A percentile compares a stretch with the other conserved stretches of the same genome.
Evolutionary conservation across 179 eudicot genomes (phyloP).

Genomic region (Drosera spatulata): DNA sequence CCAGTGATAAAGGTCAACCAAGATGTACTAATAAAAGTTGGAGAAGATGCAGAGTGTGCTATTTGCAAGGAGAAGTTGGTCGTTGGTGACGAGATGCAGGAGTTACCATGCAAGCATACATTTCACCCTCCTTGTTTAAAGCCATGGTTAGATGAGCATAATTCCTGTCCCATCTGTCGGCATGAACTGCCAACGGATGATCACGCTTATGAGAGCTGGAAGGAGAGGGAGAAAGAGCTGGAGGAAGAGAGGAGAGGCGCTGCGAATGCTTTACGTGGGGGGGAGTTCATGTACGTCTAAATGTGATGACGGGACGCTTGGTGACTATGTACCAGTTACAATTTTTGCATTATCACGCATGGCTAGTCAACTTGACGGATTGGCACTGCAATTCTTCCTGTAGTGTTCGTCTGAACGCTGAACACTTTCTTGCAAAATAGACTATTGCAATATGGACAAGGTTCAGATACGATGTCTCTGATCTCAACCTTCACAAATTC

Average conservation of each 20-base stretch:
- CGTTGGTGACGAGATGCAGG: slow-evolving; percentile 74
- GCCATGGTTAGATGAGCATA: slow-evolving; percentile 96
- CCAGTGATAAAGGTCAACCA: slow-evolving; percentile 59
- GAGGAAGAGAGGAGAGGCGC: slow-evolving; percentile 86
- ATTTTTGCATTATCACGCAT: too few relatives aligned
- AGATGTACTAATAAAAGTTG: slow-evolving; percentile 37
- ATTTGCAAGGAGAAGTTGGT: slow-evolving; percentile 77
- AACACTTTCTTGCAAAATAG: too few relatives aligned
- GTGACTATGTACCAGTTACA: too few relatives aligned
- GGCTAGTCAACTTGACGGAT: too few relatives aligned
- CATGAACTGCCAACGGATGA: slow-evolving; percentile 91
- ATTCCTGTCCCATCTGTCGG: slow-evolving; percentile 88
- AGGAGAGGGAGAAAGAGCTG: slow-evolving; percentile 39
- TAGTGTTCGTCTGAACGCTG: too few relatives aligned
- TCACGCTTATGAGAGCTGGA: slow-evolving; percentile 56
- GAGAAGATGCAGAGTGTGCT: slow-evolving; percentile 69
- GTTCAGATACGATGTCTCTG: too few relatives aligned
- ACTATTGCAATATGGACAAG: too few relatives aligned
- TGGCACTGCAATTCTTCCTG: too few relatives aligned
- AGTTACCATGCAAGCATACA: slow-evolving; percentile 81
- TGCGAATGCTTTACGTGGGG: slow-evolving; percentile 89
- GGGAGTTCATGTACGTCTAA: slow-evolving; percentile 91
- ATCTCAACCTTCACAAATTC: too few relatives aligned
- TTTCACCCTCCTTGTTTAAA: slow-evolving; percentile 90
- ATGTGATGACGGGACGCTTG: not conserved